Base-by-base conservation (phyloP, 2,329 filamentous ascomycete species). In the Tolypocladium sp. region DNA sequence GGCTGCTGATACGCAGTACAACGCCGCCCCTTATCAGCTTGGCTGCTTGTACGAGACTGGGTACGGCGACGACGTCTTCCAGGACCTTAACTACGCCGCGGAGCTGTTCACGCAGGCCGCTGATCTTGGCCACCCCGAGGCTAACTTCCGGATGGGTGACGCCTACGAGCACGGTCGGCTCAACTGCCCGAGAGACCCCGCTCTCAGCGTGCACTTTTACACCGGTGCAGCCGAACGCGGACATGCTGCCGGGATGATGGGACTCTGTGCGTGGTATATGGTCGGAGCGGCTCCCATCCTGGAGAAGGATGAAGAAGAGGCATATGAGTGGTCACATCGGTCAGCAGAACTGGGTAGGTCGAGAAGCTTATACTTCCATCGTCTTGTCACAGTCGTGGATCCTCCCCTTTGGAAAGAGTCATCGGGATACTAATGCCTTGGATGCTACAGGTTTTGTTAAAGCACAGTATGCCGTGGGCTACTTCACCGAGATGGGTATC, bases 401-500 rank as follows among this genome's bases (percentile, higher is more conserved):
- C 8, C 8, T 20, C 46, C 10, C n/a, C 46, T 15, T 35, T 35
- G 27, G 27, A n/a, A 53, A 7, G 27, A 15, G 22, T 15, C 13
- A 22, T 9, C 17, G 38, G 1, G 22, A 22, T 52, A 20, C 44
- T 53, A 38, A 59, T n/a, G 20, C 12, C 7, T 37, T 42, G 37
- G 49, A 15, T 27, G 33, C 27, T 33, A 10, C 63, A 90, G 88
- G 85, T 56, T 83, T 79, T 61, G 80, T 83, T 63, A 86, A 85
- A 66, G 94, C 94, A n/a, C 86, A 97, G 71, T 99, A 97, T 67
- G 91, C 94, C 0, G 85, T 96, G 27, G 94, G 92, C 52, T 97
- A 97, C 75, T 99, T 99, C 72, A 97, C 92, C 6, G 94, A 99
- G 73, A 96, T 95, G 90, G 94, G 94, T 63, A 97, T 99, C 66